phyloP scores from a whole-genome alignment of 306 rosid species.

The Vigna hirtella region DNA sequence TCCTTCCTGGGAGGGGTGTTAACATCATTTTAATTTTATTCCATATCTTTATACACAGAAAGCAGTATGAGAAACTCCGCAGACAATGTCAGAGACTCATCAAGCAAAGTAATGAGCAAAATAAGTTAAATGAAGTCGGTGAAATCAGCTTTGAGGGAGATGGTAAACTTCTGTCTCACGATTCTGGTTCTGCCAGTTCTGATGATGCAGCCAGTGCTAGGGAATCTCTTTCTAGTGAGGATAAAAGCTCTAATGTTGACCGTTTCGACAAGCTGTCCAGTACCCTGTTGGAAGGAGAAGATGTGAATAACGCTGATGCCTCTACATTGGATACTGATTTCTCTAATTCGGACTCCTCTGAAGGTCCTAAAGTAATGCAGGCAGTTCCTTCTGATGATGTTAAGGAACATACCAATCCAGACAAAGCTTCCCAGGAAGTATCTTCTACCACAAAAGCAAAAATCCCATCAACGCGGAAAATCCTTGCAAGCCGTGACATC shows the following conservation, averaged over 20 bases:
- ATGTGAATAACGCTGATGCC: constrained; percentile 51
- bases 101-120: constrained; percentile 57
- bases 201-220: constrained; percentile 93
- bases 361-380: constrained; percentile 77
- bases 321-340: constrained; percentile 70
- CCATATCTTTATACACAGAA: constrained; percentile 63
- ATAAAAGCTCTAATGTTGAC: constrained; percentile 64
- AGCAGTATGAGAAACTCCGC: constrained; percentile 83
- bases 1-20: background rate
- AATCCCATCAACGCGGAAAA: constrained; percentile 43
- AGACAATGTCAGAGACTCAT: constrained; percentile 70
- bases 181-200: constrained; percentile 82
- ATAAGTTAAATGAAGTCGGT: constrained; percentile 61
- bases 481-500: no score
- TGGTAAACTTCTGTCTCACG: constrained; percentile 55
- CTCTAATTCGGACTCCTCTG: constrained; percentile 87
- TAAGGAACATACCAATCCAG: constrained; percentile 57
- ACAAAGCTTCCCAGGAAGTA: constrained; percentile 55
- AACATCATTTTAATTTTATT: constrained; percentile 34
- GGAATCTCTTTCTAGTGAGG: constrained; percentile 92
- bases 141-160: constrained; percentile 65
- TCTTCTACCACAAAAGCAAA: constrained; percentile 61
- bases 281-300: constrained; percentile 74
- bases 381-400: constrained; percentile 63
- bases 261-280: constrained; percentile 65